These are phyloP conservation scores for Stereum hirsutum DNA, from an alignment of 1,284 basidiomycete species.

Conservation along the genomic window DNA sequence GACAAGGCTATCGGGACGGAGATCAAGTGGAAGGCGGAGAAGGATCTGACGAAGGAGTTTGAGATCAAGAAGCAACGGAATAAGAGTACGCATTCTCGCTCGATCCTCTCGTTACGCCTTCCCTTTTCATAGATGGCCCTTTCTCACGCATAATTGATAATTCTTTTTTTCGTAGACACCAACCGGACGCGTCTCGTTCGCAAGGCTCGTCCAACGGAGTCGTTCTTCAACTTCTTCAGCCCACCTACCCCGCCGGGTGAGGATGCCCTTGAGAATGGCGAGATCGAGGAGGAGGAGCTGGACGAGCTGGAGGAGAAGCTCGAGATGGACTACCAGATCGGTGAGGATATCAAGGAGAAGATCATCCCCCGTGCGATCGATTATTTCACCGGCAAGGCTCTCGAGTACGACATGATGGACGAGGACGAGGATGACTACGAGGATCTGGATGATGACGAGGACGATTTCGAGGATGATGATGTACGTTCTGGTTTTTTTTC, in stretches of 20 bases:
- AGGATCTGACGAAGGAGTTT: constrained; percentile 94
- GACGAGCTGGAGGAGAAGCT: constrained; percentile 89
- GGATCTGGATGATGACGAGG: constrained; percentile 48
- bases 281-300: constrained; percentile 78
- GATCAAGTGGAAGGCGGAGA: constrained; percentile 98
- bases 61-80: constrained; percentile 99
- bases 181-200: constrained; percentile 89
- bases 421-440: constrained; percentile 65
- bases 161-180: constrained; percentile 50
- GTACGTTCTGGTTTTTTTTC: constrained; percentile 16
- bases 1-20: constrained; percentile 86
- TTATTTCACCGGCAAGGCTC: constrained; percentile 94
- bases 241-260: constrained; percentile 75
- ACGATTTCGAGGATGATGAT: constrained; percentile 35
- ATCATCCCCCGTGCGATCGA: constrained; percentile 93
- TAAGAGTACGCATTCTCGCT: constrained; percentile 63
- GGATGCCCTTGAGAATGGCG: constrained; percentile 64
- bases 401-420: constrained; percentile 78
- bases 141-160: not conserved
- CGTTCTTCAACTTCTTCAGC: constrained; percentile 97
- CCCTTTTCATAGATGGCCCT: no score
- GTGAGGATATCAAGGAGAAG: constrained; percentile 97
- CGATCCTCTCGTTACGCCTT: constrained; percentile 5
- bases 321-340: constrained; percentile 97
- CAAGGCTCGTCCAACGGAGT: constrained; percentile 82